These are phyloP conservation scores for Prasinococcaceae sp. DNA, from an alignment of 139 green algal species.

Conservation along the genomic window DNA sequence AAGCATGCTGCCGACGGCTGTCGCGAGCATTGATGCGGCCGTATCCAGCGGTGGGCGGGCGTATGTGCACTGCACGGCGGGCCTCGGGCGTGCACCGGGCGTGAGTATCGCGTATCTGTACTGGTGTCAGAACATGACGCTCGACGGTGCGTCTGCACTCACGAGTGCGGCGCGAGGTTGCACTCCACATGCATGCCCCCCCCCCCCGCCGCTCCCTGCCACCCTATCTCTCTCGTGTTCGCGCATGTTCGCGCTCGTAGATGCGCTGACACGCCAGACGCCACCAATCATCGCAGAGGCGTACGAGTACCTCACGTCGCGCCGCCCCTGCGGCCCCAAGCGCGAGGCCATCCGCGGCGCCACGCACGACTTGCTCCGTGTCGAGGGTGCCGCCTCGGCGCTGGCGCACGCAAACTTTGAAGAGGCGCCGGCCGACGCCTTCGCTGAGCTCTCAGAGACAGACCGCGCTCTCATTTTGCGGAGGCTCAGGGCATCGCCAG, in stretches of 20 bases:
- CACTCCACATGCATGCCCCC: too few relatives aligned
- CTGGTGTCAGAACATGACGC: conserved; percentile 20
- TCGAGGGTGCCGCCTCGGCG: too few relatives aligned
- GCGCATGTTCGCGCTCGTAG: too few relatives aligned
- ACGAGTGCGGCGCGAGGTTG: too few relatives aligned
- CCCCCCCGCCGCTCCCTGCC: too few relatives aligned
- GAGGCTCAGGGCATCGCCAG: too few relatives aligned
- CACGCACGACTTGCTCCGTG: conserved; percentile 29
- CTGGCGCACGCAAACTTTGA: too few relatives aligned
- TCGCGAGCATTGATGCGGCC: conserved; percentile 13
- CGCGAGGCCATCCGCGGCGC: conserved; percentile 27
- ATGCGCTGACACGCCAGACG: not conserved
- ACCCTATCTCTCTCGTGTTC: too few relatives aligned
- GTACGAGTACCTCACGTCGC: conserved; percentile 28
- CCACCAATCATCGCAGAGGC: conserved; percentile 11
- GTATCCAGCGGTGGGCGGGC: conserved; percentile 3
- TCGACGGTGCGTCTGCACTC: too few relatives aligned
- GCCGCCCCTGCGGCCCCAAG: conserved; percentile 30
- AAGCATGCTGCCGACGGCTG: conserved; percentile 16
- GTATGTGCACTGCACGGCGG: conserved; percentile 34
- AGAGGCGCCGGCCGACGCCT: too few relatives aligned
- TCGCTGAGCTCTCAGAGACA: too few relatives aligned
- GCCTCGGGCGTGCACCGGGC: conserved; percentile 24
- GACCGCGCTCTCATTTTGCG: too few relatives aligned
- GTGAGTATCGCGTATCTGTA: conserved; percentile 30